Conservation (phyloP, 768 basidiomycete genomes). For the Psilocybe sp. region DNA sequence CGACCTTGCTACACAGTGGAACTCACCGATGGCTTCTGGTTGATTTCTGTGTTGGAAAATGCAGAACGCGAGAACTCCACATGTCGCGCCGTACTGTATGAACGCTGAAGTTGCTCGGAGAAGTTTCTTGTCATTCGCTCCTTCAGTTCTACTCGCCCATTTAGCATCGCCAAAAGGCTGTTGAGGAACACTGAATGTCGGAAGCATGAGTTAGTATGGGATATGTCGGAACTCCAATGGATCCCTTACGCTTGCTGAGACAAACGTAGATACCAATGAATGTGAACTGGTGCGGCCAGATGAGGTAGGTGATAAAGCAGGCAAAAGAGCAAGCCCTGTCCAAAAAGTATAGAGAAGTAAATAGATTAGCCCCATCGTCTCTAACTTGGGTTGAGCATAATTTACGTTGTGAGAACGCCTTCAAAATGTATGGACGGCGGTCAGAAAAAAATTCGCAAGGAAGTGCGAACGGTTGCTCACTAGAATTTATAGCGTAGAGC, state of each 20-base stretch:
- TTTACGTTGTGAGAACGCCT: conserved; percentile 33
- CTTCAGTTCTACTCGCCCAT: conserved; percentile 21
- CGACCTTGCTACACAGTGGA: not conserved
- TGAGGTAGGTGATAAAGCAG: conserved; percentile 31
- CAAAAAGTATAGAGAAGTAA: not conserved
- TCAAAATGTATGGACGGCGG: not conserved
- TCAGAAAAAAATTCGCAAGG: not conserved
- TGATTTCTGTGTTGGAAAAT: conserved; percentile 9
- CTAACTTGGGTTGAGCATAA: not conserved
- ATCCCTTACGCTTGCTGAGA: conserved; percentile 39
- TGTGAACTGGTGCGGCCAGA: conserved; percentile 44
- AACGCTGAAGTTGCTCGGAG: conserved; percentile 6
- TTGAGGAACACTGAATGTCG: conserved; percentile 25
- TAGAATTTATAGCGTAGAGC: conserved; percentile 48
- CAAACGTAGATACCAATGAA: conserved; percentile 44
- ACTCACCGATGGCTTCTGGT: conserved; percentile 6
- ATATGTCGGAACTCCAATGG: not conserved
- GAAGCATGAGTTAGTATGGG: not conserved
- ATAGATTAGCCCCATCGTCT: not conserved
- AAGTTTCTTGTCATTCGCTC: conserved; percentile 15
- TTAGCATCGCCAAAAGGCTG: conserved; percentile 30
- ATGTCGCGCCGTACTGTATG: conserved; percentile 6
- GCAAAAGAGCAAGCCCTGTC: conserved; percentile 25
- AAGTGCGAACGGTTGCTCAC: conserved; percentile 24
- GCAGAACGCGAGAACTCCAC: conserved; percentile 10